phyloP scores from a whole-genome alignment of 768 basidiomycete genomes.

The Serpula lacrymans region DNA sequence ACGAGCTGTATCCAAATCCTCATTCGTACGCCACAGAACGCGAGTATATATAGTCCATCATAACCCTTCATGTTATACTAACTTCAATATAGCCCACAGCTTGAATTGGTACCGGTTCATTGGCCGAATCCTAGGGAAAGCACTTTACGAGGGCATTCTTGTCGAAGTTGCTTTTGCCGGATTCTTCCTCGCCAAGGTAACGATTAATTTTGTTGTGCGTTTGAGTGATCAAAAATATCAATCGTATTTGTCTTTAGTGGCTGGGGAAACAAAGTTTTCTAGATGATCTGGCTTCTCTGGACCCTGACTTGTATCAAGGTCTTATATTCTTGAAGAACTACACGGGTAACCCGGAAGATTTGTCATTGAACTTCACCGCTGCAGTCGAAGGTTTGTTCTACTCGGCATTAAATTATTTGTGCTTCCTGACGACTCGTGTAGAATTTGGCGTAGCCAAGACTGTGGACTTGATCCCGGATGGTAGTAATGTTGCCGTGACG shows the following conservation, averaged over 20 bases:
- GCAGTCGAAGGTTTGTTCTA: constrained; percentile 68
- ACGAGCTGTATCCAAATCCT: constrained; percentile 94
- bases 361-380: constrained; percentile 87
- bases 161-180: constrained; percentile 93
- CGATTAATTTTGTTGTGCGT: background rate
- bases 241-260: constrained; percentile 53
- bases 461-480: constrained; percentile 77
- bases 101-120: constrained; percentile 92
- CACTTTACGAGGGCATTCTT: constrained; percentile 93
- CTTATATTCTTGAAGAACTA: constrained; percentile 93
- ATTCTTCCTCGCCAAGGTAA: constrained; percentile 88
- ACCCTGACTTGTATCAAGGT: constrained; percentile 89
- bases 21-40: constrained; percentile 88
- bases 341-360: constrained; percentile 78
- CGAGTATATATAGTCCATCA: constrained; percentile 32
- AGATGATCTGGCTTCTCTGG: constrained; percentile 89
- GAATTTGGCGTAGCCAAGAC: constrained; percentile 81
- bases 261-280: constrained; percentile 88
- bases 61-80: background rate
- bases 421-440: constrained; percentile 21
- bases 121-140: constrained; percentile 92
- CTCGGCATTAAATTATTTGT: background rate
- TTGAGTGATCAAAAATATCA: background rate
- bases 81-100: constrained; percentile 57
- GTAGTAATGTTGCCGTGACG: constrained; percentile 81